phyloP scores from a whole-genome alignment of 2,329 filamentous ascomycete genomes.

The Cladosporium sp. region DNA sequence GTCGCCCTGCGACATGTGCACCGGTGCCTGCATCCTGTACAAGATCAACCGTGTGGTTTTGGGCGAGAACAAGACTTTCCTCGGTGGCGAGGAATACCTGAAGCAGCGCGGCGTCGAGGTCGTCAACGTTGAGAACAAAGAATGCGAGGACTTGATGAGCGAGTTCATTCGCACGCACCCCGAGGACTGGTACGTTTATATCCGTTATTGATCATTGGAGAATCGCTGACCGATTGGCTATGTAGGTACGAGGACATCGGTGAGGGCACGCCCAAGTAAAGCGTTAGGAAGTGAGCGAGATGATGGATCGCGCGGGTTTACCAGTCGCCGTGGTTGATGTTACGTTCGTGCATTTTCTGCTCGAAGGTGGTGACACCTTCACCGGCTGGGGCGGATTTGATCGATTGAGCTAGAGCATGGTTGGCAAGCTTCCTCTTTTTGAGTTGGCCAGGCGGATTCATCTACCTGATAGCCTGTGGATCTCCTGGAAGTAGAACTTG shows the following conservation, averaged over 20 bases:
- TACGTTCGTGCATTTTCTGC: conserved; percentile 33
- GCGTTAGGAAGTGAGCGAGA: background rate
- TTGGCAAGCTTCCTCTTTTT: conserved; percentile 24
- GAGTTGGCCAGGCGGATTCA: conserved; percentile 24
- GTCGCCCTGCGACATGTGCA: conserved; percentile 79
- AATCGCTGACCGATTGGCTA: conserved; percentile 18
- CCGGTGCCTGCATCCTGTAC: conserved; percentile 72
- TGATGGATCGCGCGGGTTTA: conserved; percentile 14
- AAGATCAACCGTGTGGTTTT: conserved; percentile 70
- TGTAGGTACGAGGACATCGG: conserved; percentile 38
- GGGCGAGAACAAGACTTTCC: conserved; percentile 71
- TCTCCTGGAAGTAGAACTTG: conserved; percentile 89
- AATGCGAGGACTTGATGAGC: conserved; percentile 66
- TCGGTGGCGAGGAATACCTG: conserved; percentile 69
- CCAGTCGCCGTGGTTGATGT: conserved; percentile 33
- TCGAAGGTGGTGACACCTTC: conserved; percentile 20
- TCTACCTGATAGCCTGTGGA: conserved; percentile 55
- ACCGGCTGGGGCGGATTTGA: conserved; percentile 22
- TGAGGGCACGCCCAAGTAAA: conserved; percentile 24
- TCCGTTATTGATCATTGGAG: background rate
- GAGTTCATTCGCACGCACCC: conserved; percentile 70
- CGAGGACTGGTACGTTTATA: conserved; percentile 51
- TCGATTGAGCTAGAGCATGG: conserved; percentile 27
- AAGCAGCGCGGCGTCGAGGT: conserved; percentile 66
- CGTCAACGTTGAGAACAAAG: conserved; percentile 61